Percentiles rank a stretch among this genome's conserved stretches.
Evolutionary conservation across 1,139 yeast species (phyloP).

Genomic region (Cylindricascospora bacillispora): DNA sequence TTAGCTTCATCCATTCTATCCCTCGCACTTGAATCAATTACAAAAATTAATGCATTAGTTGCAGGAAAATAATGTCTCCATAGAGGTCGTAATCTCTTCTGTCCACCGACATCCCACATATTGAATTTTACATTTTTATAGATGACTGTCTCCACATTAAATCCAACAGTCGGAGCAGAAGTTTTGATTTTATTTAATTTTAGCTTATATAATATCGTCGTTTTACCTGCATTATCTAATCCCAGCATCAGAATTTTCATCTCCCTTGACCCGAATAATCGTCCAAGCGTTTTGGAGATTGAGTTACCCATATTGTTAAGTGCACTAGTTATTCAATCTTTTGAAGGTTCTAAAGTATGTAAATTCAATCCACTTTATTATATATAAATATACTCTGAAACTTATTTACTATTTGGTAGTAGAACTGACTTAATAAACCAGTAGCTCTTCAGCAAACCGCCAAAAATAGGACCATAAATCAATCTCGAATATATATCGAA

Average conservation of each 20-base stretch:
- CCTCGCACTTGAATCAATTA: slow-evolving; percentile 70
- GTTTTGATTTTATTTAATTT: slow-evolving; percentile 35
- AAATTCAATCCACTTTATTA: no score
- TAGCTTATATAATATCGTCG: slow-evolving; percentile 34
- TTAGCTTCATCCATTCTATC: slow-evolving; percentile 68
- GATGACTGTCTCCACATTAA: slow-evolving; percentile 84
- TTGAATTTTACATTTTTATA: slow-evolving; percentile 82
- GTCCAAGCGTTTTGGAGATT: slow-evolving; percentile 35
- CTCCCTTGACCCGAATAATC: slow-evolving; percentile 37
- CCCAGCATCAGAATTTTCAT: slow-evolving; percentile 74
- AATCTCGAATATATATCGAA: no score
- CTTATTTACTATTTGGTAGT: no score
- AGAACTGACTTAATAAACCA: no score
- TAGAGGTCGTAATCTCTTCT: slow-evolving; percentile 75
- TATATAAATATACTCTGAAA: no score
- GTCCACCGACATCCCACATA: slow-evolving; percentile 98
- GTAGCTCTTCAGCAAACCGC: no score
- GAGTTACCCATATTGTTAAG: slow-evolving; percentile 33
- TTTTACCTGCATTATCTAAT: slow-evolving; percentile 84
- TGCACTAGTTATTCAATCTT: neutral
- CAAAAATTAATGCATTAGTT: slow-evolving; percentile 86
- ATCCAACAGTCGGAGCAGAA: slow-evolving; percentile 90
- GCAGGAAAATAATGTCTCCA: slow-evolving; percentile 96
- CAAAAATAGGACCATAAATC: no score
- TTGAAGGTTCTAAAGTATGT: no score